A percentile compares a stretch with the other conserved stretches of the same genome.
Conservation (phyloP, 257 asterid species). For the Voacanga thouarsii region DNA sequence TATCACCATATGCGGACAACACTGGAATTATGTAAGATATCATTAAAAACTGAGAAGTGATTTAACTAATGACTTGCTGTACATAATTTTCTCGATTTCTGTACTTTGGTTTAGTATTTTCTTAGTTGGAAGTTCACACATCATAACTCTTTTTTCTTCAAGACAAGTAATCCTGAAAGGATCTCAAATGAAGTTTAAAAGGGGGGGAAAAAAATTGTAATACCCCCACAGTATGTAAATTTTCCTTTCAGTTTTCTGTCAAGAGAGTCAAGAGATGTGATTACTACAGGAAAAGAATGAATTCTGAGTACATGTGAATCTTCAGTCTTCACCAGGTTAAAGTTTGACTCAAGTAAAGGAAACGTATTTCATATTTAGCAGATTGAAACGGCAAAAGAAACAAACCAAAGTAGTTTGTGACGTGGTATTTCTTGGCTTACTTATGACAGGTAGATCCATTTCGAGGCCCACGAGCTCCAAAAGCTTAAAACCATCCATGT, state of each 20-base stretch:
- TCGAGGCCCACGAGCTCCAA: conserved; percentile 68
- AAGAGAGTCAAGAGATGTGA: neutral
- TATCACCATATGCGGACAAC: conserved; percentile 63
- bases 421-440: conserved; percentile 26
- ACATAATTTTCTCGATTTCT: neutral
- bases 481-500: conserved; percentile 25
- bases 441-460: conserved; percentile 76
- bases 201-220: too few relatives aligned
- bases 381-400: too few relatives aligned
- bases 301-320: neutral
- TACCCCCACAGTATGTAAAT: too few relatives aligned
- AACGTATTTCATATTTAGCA: too few relatives aligned
- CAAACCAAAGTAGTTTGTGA: too few relatives aligned
- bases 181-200: too few relatives aligned
- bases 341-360: too few relatives aligned
- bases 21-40: conserved; percentile 36
- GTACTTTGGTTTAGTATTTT: neutral
- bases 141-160: too few relatives aligned
- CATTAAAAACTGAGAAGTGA: conserved; percentile 2
- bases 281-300: neutral
- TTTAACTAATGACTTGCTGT: neutral
- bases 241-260: too few relatives aligned
- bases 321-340: too few relatives aligned
- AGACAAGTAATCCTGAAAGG: too few relatives aligned
- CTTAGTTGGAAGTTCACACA: neutral